Percentiles rank a stretch among this genome's conserved stretches.
phyloP scores from a whole-genome alignment of 2,329 filamentous ascomycete species.

The Pseudocercospora macadamiae region DNA sequence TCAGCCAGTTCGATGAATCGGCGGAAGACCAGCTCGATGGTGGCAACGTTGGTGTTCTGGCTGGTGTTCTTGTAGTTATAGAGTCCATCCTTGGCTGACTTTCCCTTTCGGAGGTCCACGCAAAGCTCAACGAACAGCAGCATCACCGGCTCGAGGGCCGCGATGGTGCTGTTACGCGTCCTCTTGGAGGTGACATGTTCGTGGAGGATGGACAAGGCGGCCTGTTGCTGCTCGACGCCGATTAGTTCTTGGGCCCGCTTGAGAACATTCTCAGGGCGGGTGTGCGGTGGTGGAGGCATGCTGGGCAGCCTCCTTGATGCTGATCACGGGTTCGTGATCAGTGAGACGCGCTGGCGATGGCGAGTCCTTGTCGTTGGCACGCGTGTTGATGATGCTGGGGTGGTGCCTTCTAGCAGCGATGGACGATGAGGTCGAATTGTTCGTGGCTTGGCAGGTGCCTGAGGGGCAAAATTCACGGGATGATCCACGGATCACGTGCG shows the following conservation, averaged over 20 bases:
- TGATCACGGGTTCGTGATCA: conserved; percentile 22
- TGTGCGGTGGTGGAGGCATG: conserved; percentile 94
- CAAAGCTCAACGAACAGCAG: conserved; percentile 94
- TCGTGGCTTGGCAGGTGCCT: not conserved
- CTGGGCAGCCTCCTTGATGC: conserved; percentile 18
- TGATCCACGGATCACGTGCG: not conserved
- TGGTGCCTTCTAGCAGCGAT: conserved; percentile 3
- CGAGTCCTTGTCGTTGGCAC: conserved; percentile 55
- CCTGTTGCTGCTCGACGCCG: conserved; percentile 89
- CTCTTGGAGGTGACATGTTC: conserved; percentile 99
- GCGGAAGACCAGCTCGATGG: conserved; percentile 96
- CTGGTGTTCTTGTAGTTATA: conserved; percentile 99
- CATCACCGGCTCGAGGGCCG: conserved; percentile 97
- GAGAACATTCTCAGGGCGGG: conserved; percentile 98
- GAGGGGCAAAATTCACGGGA: not conserved
- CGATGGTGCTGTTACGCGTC: conserved; percentile 95
- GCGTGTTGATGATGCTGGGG: conserved; percentile 11
- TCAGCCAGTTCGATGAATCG: conserved; percentile 97
- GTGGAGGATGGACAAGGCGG: conserved; percentile 91
- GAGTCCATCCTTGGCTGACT: conserved; percentile 95
- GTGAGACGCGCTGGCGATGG: conserved; percentile 54
- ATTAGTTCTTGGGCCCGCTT: conserved; percentile 99
- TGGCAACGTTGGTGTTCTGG: conserved; percentile 97
- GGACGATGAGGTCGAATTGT: conserved; percentile 9
- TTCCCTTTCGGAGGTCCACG: conserved; percentile 96